A percentile compares a stretch with the other conserved stretches of the same genome.
Evolutionary conservation across 257 asterid genomes (phyloP).

Genomic region (Petrea volubilis): DNA sequence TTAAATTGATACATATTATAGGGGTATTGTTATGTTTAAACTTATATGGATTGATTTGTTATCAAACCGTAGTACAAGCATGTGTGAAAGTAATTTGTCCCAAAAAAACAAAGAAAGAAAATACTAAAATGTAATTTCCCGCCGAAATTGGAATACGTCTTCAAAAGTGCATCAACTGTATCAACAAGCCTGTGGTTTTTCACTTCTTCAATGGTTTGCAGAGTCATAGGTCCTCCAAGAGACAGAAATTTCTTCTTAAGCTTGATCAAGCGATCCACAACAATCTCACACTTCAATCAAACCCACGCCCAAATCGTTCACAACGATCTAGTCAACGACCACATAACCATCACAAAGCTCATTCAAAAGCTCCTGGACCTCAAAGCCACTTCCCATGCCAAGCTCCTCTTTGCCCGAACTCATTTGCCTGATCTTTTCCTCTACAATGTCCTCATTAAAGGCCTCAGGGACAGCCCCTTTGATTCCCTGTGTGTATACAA

Average conservation of each 20-base stretch:
- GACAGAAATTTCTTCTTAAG: constrained; percentile 54
- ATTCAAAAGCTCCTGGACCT: constrained; percentile 63
- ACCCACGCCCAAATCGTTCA: constrained; percentile 68
- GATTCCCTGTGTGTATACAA: constrained; percentile 53
- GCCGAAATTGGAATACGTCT: background rate
- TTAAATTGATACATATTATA: too few relatives aligned
- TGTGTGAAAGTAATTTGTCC: too few relatives aligned
- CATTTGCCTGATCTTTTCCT: constrained; percentile 72
- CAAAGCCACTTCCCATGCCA: constrained; percentile 57
- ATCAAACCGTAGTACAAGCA: too few relatives aligned
- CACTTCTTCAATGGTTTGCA: constrained; percentile 46
- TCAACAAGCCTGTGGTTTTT: background rate
- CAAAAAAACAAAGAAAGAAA: too few relatives aligned
- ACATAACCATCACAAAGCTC: constrained; percentile 61
- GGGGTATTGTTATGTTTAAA: too few relatives aligned
- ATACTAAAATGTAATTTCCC: background rate
- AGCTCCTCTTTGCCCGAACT: constrained; percentile 48
- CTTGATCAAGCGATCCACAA: constrained; percentile 46
- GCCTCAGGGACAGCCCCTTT: constrained; percentile 48
- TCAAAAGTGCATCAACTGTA: background rate
- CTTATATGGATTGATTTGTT: too few relatives aligned
- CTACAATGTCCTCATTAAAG: constrained; percentile 78
- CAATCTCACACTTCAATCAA: constrained; percentile 60
- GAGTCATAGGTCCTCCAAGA: constrained; percentile 44
- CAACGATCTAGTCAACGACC: constrained; percentile 41